phyloP scores from a whole-genome alignment of 108 stramenopile species.

The Nitzschia sp. region DNA sequence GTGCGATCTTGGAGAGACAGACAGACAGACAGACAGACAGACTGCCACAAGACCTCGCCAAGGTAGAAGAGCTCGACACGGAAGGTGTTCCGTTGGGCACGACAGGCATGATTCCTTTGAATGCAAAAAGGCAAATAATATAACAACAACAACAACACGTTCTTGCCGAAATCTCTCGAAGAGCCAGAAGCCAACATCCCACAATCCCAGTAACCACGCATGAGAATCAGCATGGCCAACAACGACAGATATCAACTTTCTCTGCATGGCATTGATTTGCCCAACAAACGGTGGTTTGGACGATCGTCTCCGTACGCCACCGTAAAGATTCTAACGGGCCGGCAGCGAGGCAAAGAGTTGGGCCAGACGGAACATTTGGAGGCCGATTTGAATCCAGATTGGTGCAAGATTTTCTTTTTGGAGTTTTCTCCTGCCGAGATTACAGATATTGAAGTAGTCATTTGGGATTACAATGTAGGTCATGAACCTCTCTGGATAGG shows the following conservation, averaged over 20 bases:
- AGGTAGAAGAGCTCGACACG: no score
- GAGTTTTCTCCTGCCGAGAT: constrained; percentile 25
- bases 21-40: no score
- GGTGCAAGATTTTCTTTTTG: constrained; percentile 33
- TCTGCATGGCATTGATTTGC: constrained; percentile 16
- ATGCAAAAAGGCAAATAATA: no score
- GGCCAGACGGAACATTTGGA: constrained; percentile 39
- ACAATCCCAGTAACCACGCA: not conserved
- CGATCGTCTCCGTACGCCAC: constrained; percentile 21
- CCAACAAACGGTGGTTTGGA: constrained; percentile 9
- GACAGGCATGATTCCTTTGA: no score
- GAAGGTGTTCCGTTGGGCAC: no score
- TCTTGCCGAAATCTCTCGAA: no score
- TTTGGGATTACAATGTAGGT: constrained; percentile 30
- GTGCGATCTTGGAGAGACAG: no score
- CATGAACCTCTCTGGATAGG: constrained; percentile 15
- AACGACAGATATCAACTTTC: constrained; percentile 31
- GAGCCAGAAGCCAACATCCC: not conserved
- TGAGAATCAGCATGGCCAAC: not conserved
- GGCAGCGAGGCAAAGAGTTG: constrained; percentile 19
- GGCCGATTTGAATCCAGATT: constrained; percentile 19
- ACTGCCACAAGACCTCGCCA: no score
- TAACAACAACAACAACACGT: no score
- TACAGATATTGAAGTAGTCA: constrained; percentile 22
- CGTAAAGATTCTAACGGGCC: constrained; percentile 24